Conservation (phyloP, 192 early-diverging fungal genomes). For the Coemansia reversa region DNA sequence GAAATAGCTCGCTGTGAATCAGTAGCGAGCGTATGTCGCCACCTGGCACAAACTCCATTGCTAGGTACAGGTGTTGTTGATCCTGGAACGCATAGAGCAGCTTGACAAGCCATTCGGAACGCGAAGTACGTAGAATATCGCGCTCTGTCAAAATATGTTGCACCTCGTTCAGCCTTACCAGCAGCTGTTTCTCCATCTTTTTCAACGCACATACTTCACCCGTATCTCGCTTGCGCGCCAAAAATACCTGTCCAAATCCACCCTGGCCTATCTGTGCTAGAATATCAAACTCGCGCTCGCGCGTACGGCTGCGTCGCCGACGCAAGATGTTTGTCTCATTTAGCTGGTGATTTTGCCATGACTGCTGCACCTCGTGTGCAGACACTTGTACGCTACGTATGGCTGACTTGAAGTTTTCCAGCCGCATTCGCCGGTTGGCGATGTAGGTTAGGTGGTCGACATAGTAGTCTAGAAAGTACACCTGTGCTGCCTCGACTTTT, state of each 20-base stretch:
- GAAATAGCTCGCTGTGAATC: constrained; percentile 68
- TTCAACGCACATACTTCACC: constrained; percentile 73
- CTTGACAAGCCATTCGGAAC: constrained; percentile 82
- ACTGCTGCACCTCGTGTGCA: constrained; percentile 40
- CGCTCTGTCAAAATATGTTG: constrained; percentile 74
- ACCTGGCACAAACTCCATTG: constrained; percentile 69
- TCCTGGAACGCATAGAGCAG: constrained; percentile 90
- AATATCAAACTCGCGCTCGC: constrained; percentile 67
- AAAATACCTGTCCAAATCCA: constrained; percentile 76
- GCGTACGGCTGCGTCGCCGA: constrained; percentile 65
- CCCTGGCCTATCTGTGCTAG: constrained; percentile 77
- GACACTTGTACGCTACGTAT: constrained; percentile 45
- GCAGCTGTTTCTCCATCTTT: constrained; percentile 71
- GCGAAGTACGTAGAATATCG: constrained; percentile 68
- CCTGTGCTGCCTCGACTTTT: constrained; percentile 49
- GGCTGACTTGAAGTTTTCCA: constrained; percentile 57
- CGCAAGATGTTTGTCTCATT: constrained; percentile 65
- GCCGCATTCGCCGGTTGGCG: constrained; percentile 61
- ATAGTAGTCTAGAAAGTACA: constrained; percentile 81
- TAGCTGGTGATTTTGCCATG: constrained; percentile 37
- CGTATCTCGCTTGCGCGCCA: constrained; percentile 69
- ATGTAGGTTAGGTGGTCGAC: constrained; percentile 79
- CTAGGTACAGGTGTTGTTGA: constrained; percentile 66
- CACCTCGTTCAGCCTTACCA: constrained; percentile 67
- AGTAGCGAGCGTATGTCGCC: constrained; percentile 79